Base-by-base conservation (phyloP, 768 basidiomycete species). In the Antrodiella citrinella region DNA sequence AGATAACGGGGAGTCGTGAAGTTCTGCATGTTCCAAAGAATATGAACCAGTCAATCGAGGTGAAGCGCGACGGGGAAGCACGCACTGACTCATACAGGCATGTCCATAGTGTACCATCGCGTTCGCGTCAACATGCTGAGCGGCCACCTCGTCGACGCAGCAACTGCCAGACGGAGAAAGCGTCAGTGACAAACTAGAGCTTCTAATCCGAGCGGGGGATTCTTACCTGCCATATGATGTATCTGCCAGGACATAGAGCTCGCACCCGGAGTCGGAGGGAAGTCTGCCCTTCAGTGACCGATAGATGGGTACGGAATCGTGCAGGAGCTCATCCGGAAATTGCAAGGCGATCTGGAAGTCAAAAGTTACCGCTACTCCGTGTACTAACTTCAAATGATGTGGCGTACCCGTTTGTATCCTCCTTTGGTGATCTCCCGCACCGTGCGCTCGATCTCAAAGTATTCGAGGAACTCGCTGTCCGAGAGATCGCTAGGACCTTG, bases 61-160 rank as follows among this genome's bases (percentile, higher is more conserved):
- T 9, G 2, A 5, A 18, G n/a, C n/a, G n/a, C 11, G 10, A 9
- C 4, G 44, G 22, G 23, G 24, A 4, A 38, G 21, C 26, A 73
- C 91, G 55, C 57, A 95, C 92, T 84, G 80, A 63, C 87, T 91
- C 72, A 97, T 78, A 65, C 96, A 99, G 0, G 95, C 93, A 70
- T 96, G 89, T 1, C 95, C 95, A 60, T 96, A 97, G 61, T 99
- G 95, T 2, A 99, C 84, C 54, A 96, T 75, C 5, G 84, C 80
- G 61, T 97, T 90, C 0, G 93, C 91, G 55, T 93, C 82, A 43
- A 93, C 83, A 61, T 99, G 96, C 59, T 92, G 85, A 3, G 95
- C 93, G 4, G 93, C 87, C 4, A 98, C 86, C 57, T 97, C 91
- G 60, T 99, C 96, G 2, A 95, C 91, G 62, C 96, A 98, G 60